phyloP scores from a whole-genome alignment of 1,139 yeast genomes.

The Blastobotrys persicus region DNA sequence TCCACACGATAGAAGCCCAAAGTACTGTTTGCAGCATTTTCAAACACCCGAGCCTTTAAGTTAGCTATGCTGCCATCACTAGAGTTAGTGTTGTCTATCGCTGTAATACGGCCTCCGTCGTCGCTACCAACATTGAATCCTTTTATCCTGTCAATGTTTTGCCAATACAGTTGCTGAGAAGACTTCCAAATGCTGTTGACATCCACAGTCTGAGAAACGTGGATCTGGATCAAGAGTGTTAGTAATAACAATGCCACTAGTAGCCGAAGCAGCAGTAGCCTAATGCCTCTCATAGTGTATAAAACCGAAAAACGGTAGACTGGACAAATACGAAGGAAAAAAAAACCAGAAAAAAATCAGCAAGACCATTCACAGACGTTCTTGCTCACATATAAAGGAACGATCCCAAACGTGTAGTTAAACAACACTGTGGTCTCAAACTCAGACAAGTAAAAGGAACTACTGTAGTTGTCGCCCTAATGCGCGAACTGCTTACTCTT shows the following conservation, averaged over 20 bases:
- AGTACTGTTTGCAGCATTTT: slow-evolving; percentile 5
- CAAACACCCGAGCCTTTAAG: not conserved
- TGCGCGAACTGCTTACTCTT: not conserved
- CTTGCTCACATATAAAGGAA: not conserved
- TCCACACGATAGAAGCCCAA: slow-evolving; percentile 8
- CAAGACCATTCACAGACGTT: not conserved
- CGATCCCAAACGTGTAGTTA: not conserved
- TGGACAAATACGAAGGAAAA: no score
- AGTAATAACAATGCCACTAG: not conserved
- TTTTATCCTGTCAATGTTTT: not conserved
- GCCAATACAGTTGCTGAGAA: not conserved
- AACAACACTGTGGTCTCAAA: not conserved
- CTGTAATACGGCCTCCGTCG: not conserved
- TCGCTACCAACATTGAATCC: not conserved
- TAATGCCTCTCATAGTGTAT: not conserved
- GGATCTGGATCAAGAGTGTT: not conserved
- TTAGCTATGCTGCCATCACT: not conserved
- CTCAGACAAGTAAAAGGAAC: not conserved
- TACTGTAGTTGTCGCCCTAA: not conserved
- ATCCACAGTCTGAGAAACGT: not conserved
- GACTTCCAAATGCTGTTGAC: not conserved
- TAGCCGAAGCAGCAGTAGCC: not conserved
- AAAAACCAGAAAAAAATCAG: no score
- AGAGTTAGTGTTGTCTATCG: not conserved
- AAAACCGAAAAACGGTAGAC: no score